Base-by-base conservation (phyloP, 805 yeast genomes). In the Kodamaea kaohsiungensis region DNA sequence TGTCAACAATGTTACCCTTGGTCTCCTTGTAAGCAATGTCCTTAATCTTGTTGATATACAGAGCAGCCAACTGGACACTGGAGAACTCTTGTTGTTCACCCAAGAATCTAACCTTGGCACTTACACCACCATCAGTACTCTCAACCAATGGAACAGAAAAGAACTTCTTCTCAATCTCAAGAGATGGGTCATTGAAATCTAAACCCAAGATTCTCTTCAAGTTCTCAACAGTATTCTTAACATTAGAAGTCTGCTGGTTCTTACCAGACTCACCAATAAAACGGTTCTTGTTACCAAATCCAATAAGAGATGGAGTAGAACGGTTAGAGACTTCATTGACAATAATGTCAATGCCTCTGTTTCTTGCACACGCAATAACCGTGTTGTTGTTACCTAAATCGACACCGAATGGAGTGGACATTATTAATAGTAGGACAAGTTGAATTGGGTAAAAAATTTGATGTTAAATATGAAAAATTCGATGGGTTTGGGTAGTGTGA, bases 301-400 rank as follows among this genome's bases (percentile, higher is more conserved):
- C 98, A 63, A 95, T 95, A 61, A 90, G 73, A 6, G 84, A 70
- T 61, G 99, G 99, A 35, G 99, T 95, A 62, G 96, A 75, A 77
- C 99, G 88, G 87, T 95, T 95, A 54, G 98, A 92, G 48, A 95
- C 98, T 78, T 95, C 99, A 73, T 95, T 95, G 78, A 95, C 98
- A 67, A 95, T 90, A 67, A 95, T 87, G 75, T 95, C 99, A 70
- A 95, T 95, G 70, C 98, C 98, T 81, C 98, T 87, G 85, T 93
- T 95, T 74, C 93, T 88, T 59, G 99, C 99, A 71, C 96, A 76
- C 43, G 96, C 98, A 71, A 93, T 83, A 64, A 93, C 98, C 60
- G 97, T 86, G 82, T 84, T 89, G 81, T 84, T 82, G 80, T 91
- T 91, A 79, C 99, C 99, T 72, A 95, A 88, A 85, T 95, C 99